Conservation (phyloP, 495 filamentous ascomycete genomes). For the Podospora conica region DNA sequence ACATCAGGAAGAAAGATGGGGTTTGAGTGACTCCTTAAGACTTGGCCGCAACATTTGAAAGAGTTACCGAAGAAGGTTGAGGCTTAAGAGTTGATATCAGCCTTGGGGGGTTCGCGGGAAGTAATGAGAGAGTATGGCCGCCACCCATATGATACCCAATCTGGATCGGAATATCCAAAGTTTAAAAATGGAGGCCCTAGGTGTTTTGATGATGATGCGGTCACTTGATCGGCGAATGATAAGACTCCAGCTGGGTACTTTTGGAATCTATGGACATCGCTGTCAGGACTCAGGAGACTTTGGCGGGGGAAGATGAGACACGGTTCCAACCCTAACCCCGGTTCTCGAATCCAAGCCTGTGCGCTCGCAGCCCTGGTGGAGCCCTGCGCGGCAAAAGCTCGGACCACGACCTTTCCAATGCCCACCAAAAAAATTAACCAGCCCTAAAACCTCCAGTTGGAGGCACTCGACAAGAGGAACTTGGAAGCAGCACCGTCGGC, state of each 20-base stretch:
- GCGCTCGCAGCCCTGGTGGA: background rate
- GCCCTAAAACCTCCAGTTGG: slow-evolving; percentile 28
- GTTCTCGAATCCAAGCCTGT: background rate
- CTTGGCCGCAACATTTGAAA: background rate
- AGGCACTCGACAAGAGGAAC: slow-evolving; percentile 21
- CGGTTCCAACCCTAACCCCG: slow-evolving; percentile 16
- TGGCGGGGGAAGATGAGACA: background rate
- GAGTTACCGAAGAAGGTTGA: too few species aligned
- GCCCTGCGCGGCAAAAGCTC: slow-evolving; percentile 16
- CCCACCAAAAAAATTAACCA: slow-evolving; percentile 34
- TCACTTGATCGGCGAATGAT: too few species aligned
- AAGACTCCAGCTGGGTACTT: too few species aligned
- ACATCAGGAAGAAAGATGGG: background rate
- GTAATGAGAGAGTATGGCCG: too few species aligned
- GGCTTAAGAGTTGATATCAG: background rate
- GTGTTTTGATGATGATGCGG: too few species aligned
- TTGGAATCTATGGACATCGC: too few species aligned
- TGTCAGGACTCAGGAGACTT: background rate
- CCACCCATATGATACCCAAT: too few species aligned
- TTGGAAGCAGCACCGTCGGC: slow-evolving; percentile 29
- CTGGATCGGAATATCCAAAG: too few species aligned
- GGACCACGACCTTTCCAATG: slow-evolving; percentile 19
- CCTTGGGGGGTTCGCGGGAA: background rate
- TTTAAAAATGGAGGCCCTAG: too few species aligned
- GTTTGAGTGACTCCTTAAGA: background rate